Conservation (phyloP, 2,329 filamentous ascomycete species). For the Colletotrichum gigasporum region DNA sequence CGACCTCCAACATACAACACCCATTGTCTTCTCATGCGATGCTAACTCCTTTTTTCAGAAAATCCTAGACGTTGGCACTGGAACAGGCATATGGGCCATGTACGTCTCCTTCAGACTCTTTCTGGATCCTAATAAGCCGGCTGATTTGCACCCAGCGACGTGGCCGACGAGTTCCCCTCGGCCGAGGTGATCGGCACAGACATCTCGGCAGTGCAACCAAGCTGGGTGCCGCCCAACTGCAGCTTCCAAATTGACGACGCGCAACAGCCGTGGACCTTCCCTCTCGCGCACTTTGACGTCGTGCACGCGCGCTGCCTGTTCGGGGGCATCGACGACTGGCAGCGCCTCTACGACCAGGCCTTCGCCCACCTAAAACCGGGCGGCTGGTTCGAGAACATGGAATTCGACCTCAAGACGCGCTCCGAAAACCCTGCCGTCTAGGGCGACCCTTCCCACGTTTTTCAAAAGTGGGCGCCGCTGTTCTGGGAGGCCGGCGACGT, state of each 20-base stretch:
- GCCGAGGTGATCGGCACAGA: constrained; percentile 60
- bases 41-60: constrained; percentile 19
- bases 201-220: constrained; percentile 64
- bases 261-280: constrained; percentile 52
- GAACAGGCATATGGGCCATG: constrained; percentile 64
- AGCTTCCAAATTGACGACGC: constrained; percentile 48
- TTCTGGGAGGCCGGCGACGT: constrained; percentile 41
- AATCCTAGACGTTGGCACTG: constrained; percentile 61
- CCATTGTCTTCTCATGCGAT: too few species aligned
- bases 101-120: too few species aligned
- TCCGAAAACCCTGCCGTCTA: neutral
- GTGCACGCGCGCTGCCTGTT: constrained; percentile 68
- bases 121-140: too few species aligned
- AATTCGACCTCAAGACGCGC: constrained; percentile 35
- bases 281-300: constrained; percentile 61
- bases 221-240: constrained; percentile 44
- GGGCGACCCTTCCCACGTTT: neutral
- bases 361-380: constrained; percentile 57
- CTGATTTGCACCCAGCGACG: constrained; percentile 50
- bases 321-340: constrained; percentile 67
- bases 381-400: constrained; percentile 43
- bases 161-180: constrained; percentile 52
- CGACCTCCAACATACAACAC: too few species aligned
- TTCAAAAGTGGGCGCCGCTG: constrained; percentile 39
- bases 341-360: constrained; percentile 60